Evolutionary conservation across 2,329 filamentous ascomycete genomes (phyloP).

Genomic region (Arthrocladium fulminans): DNA sequence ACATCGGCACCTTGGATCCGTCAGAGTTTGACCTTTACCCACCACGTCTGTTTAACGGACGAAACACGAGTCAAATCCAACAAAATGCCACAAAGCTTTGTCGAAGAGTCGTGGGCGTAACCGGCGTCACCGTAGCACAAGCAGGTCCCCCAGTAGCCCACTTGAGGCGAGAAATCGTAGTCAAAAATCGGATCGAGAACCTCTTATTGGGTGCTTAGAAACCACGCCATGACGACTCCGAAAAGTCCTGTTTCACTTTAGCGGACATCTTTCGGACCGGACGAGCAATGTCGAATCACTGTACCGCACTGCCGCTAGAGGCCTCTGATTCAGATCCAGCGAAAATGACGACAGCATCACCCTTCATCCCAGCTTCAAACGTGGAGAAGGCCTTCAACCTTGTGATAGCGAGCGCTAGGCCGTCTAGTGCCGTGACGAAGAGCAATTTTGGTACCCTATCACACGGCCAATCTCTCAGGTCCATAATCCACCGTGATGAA

Average conservation of each 20-base stretch:
- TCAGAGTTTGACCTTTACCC: background rate
- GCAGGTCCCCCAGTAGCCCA: background rate
- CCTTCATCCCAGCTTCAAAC: background rate
- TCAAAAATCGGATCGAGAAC: background rate
- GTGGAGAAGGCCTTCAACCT: background rate
- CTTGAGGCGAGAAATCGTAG: background rate
- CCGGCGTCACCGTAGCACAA: no score
- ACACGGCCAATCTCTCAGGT: background rate
- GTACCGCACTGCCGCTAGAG: background rate
- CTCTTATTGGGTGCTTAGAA: background rate
- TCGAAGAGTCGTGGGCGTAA: no score
- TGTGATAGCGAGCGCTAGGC: background rate
- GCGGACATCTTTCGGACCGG: slow-evolving; percentile 1
- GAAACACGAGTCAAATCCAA: background rate
- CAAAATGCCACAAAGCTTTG: no score
- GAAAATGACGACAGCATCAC: background rate
- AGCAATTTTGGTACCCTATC: slow-evolving; percentile 3
- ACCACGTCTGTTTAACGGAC: background rate
- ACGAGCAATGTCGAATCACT: background rate
- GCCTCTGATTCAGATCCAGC: background rate
- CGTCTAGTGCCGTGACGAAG: background rate
- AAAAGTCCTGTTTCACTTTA: background rate
- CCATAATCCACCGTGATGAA: background rate
- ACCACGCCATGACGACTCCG: background rate
- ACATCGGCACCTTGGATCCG: background rate